These are phyloP conservation scores for Botrytis sinoallii DNA, from an alignment of 2,329 filamentous ascomycete genomes.

Conservation along the genomic window DNA sequence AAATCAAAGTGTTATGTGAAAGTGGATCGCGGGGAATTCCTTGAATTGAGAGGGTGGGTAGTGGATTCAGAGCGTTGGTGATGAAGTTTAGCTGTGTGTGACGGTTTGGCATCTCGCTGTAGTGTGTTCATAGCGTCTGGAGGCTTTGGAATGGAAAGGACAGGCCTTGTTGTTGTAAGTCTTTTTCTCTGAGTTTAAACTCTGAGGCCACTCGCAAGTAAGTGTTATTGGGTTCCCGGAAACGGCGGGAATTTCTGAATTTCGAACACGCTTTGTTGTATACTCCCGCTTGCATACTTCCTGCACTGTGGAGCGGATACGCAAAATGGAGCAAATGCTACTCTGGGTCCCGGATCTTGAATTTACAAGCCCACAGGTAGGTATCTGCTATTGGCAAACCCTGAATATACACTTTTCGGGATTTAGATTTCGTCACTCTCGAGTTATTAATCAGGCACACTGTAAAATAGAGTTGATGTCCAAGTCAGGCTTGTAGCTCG, in stretches of 20 bases:
- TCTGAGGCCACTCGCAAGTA: too few species aligned
- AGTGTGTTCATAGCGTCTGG: not conserved
- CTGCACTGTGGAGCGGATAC: not conserved
- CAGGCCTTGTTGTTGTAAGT: not conserved
- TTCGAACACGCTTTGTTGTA: not conserved
- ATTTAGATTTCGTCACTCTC: not conserved
- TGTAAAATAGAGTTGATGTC: not conserved
- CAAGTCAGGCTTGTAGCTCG: not conserved
- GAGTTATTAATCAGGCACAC: not conserved
- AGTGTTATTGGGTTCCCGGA: not conserved
- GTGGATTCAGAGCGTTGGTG: conserved; percentile 2
- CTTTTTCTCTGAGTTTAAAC: not conserved
- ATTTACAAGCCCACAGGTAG: not conserved
- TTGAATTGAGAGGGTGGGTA: conserved; percentile 3
- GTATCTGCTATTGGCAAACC: not conserved
- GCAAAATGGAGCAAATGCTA: not conserved
- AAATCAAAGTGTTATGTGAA: not conserved
- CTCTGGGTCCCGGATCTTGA: not conserved
- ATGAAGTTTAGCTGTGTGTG: conserved; percentile 1
- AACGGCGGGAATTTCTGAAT: not conserved
- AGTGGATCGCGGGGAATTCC: conserved; percentile 1
- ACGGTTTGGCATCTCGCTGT: not conserved
- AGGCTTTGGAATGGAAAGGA: not conserved
- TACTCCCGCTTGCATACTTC: not conserved
- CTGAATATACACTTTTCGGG: not conserved